Evolutionary conservation across 352 stramenopile genomes (phyloP).

Genomic region (Phytopythium kandeliae): DNA sequence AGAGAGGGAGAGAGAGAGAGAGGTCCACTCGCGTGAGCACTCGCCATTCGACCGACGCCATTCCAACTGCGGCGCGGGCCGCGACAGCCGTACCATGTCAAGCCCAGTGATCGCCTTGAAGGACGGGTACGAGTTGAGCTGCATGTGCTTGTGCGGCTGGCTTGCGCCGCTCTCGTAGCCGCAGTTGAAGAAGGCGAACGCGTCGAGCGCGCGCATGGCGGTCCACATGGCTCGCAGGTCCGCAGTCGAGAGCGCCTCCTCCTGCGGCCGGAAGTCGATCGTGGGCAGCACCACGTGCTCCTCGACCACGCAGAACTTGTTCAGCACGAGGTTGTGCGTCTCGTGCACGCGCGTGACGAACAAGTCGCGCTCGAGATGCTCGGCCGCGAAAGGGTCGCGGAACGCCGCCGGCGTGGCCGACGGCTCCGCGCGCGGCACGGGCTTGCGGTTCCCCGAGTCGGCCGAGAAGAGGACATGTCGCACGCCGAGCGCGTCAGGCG

Average conservation of each 20-base stretch:
- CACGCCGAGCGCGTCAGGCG: slow-evolving; percentile 21
- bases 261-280: slow-evolving; percentile 64
- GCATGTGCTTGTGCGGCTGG: slow-evolving; percentile 87
- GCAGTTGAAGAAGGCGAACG: slow-evolving; percentile 84
- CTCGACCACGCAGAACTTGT: slow-evolving; percentile 79
- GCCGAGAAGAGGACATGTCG: slow-evolving; percentile 58
- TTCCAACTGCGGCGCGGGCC: too few species aligned
- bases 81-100: slow-evolving; percentile 39
- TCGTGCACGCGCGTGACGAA: slow-evolving; percentile 56
- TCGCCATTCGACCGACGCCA: too few species aligned
- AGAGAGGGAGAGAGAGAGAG: too few species aligned
- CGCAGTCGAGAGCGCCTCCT: slow-evolving; percentile 32
- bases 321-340: slow-evolving; percentile 77
- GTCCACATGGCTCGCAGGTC: slow-evolving; percentile 75
- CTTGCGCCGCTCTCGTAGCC: slow-evolving; percentile 76
- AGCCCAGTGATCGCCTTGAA: slow-evolving; percentile 52
- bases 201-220: slow-evolving; percentile 58
- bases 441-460: slow-evolving; percentile 32
- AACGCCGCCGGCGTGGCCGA: slow-evolving; percentile 23
- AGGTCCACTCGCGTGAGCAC: neutral
- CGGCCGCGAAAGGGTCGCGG: slow-evolving; percentile 65
- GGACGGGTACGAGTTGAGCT: slow-evolving; percentile 78
- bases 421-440: slow-evolving; percentile 8
- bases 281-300: slow-evolving; percentile 77
- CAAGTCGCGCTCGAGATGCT: slow-evolving; percentile 65